Evolutionary conservation across 2,329 filamentous ascomycete species (phyloP).

Genomic region (Sphaerulina populicola): DNA sequence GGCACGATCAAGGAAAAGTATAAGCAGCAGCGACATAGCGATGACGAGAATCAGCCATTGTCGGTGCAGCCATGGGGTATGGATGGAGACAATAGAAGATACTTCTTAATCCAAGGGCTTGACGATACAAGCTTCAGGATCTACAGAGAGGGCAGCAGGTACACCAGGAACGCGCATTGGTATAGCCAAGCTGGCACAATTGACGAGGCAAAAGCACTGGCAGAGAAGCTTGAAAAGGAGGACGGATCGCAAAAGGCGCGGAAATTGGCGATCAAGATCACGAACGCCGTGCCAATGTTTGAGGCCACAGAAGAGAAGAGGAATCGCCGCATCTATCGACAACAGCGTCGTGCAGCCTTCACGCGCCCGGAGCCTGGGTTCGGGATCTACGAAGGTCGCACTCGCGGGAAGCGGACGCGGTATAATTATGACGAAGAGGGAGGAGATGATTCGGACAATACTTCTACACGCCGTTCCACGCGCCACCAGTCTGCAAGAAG

Average conservation of each 20-base stretch:
- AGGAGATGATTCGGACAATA: constrained; percentile 56
- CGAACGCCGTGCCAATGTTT: constrained; percentile 74
- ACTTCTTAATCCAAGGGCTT: constrained; percentile 86
- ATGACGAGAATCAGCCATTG: constrained; percentile 72
- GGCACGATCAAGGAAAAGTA: constrained; percentile 77
- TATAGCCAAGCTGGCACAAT: constrained; percentile 87
- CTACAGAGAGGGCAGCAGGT: constrained; percentile 86
- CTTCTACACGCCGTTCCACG: constrained; percentile 56
- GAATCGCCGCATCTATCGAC: constrained; percentile 82
- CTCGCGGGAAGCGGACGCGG: constrained; percentile 88
- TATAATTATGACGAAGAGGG: constrained; percentile 94
- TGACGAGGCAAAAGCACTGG: constrained; percentile 68
- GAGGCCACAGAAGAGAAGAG: constrained; percentile 96
- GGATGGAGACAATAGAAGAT: constrained; percentile 83
- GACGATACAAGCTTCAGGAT: constrained; percentile 91
- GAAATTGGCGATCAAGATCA: constrained; percentile 67
- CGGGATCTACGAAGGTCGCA: constrained; percentile 91
- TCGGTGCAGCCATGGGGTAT: constrained; percentile 86
- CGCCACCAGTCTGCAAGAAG: constrained; percentile 56
- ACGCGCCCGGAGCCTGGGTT: constrained; percentile 79
- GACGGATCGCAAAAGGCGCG: constrained; percentile 77
- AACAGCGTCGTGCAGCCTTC: constrained; percentile 78
- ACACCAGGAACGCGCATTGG: constrained; percentile 66
- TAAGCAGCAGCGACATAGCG: constrained; percentile 74
- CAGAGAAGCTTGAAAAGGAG: constrained; percentile 63